Base-by-base conservation (phyloP, 345 rosid genomes). In the Luvunga scandens region DNA sequence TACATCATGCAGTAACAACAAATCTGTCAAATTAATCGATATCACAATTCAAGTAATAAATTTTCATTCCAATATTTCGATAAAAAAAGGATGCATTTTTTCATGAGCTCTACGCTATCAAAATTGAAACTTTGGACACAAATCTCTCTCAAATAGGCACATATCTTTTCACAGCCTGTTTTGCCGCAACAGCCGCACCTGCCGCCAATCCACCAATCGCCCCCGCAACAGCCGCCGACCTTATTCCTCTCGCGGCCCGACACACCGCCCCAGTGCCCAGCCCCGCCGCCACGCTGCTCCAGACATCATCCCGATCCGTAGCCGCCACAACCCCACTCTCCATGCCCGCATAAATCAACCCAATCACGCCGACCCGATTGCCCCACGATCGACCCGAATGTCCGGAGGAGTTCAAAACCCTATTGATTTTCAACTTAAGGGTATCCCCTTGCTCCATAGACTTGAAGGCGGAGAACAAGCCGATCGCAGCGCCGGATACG, bases 151-250 rank as follows among this genome's bases (percentile, higher is more conserved):
- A 95, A 21, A 93, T 88, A 42, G 94, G 93, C 72, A 89, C 92
- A 72, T 95, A 91, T 83, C 97, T 90, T 91, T 91, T 95, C 83
- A 86, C 48, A 9, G 82, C 80, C 86, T 92, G 95, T 84, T 91
- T 95, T 72, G 91, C 99, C 0, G 94, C 90, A 30, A 92, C 98
- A 38, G 82, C 94, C 0, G 90, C 87, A 0, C 96, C 98, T 2
- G 99, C 99, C 1, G 91, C 96, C 28, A 88, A 14, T 0, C 98
- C 99, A 31, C 99, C 98, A 22, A 95, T 85, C 9, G 97, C 99
- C 14, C 99, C 99, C 0, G 99, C 99, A 39, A 95, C 97, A 4
- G 99, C 99, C 3, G 99, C 99, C 9, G 98, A 93, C 82, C 98
- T 88, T 33, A 91, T 85, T 13, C 99, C 99, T 71, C 97, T 85